Evolutionary conservation across 2,329 filamentous ascomycete genomes (phyloP).

Genomic region (Calonectria pauciramosa): DNA sequence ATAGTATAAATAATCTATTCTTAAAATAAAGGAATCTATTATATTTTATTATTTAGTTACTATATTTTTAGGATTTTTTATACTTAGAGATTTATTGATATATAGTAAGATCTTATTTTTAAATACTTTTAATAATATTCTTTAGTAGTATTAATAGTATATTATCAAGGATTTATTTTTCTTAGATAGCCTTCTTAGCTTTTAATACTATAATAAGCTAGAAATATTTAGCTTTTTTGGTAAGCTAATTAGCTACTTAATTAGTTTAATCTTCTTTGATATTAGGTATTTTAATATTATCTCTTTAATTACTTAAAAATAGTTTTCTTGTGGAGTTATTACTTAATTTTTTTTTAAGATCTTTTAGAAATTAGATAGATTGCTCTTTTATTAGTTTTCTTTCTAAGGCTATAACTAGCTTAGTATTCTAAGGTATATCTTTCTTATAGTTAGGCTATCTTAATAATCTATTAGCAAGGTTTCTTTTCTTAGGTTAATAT

Average conservation of each 20-base stretch:
- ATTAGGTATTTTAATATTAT: background rate
- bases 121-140: background rate
- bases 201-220: background rate
- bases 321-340: background rate
- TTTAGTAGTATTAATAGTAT: background rate
- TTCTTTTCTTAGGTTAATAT: too few relatives aligned
- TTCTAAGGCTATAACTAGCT: too few relatives aligned
- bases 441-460: too few relatives aligned
- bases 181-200: too few relatives aligned
- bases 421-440: too few relatives aligned
- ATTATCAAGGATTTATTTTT: background rate
- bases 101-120: background rate
- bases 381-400: too few relatives aligned
- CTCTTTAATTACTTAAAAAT: background rate
- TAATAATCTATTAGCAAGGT: too few relatives aligned
- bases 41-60: background rate
- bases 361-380: background rate
- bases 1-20: background rate
- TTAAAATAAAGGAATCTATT: background rate
- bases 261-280: background rate
- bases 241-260: background rate
- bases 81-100: background rate
- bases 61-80: background rate
- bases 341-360: background rate
- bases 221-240: background rate